phyloP scores from a whole-genome alignment of 768 basidiomycete genomes.

The Hypholoma fasciculare region DNA sequence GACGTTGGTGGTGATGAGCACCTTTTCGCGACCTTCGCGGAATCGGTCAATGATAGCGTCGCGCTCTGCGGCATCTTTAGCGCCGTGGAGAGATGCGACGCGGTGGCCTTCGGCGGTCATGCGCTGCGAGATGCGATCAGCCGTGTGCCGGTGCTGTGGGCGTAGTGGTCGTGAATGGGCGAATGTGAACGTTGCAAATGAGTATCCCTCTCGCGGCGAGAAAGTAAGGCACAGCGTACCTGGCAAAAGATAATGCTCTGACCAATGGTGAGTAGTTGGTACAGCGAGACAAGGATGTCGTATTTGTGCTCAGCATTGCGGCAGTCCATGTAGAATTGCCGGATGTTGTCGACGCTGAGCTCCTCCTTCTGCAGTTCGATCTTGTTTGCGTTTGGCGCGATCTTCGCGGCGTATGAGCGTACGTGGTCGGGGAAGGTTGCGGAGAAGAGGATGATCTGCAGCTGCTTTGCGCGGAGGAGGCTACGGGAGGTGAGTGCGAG shows the following conservation, averaged over 20 bases:
- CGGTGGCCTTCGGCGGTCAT: constrained; percentile 95
- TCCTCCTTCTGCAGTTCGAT: constrained; percentile 95
- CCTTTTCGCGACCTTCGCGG: constrained; percentile 93
- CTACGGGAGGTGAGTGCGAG: constrained; percentile 29
- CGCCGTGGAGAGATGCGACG: constrained; percentile 94
- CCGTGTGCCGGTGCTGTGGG: constrained; percentile 80
- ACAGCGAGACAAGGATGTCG: constrained; percentile 89
- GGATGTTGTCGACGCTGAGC: constrained; percentile 89
- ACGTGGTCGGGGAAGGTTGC: constrained; percentile 97
- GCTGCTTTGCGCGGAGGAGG: constrained; percentile 54
- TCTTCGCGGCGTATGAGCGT: constrained; percentile 86
- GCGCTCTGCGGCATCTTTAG: constrained; percentile 87
- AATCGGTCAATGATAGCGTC: constrained; percentile 93
- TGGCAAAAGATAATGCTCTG: constrained; percentile 99
- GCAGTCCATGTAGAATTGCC: constrained; percentile 99
- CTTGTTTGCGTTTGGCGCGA: constrained; percentile 94
- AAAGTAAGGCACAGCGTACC: constrained; percentile 41
- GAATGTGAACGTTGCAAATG: not conserved
- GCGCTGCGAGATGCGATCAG: constrained; percentile 86
- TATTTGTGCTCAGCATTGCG: constrained; percentile 90
- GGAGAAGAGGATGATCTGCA: constrained; percentile 95
- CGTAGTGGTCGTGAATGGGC: not conserved
- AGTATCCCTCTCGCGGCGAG: not conserved
- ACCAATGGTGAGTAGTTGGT: constrained; percentile 89
- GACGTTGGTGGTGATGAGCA: constrained; percentile 97